Evolutionary conservation across 225 moss, liverwort and hornwort genomes (phyloP).

Genomic region (Polytrichum formosum): DNA sequence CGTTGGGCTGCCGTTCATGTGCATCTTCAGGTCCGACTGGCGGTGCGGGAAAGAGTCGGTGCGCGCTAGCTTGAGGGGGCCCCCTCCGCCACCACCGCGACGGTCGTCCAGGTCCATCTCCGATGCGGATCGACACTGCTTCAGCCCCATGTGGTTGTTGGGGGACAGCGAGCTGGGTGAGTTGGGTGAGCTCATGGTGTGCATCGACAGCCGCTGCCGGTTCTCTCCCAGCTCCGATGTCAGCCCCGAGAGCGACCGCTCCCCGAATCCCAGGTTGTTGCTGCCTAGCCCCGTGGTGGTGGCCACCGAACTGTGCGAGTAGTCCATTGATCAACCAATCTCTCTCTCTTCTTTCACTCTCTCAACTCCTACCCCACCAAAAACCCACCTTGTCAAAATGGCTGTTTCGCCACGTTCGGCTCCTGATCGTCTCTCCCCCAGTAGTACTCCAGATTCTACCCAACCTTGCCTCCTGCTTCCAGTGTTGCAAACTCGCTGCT

Average conservation of each 20-base stretch:
- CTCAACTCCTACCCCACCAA: no score
- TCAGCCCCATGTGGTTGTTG: slow-evolving; percentile 75
- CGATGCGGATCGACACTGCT: slow-evolving; percentile 81
- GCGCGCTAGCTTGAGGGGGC: slow-evolving; percentile 81
- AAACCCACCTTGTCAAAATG: slow-evolving; percentile 4
- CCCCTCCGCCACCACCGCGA: slow-evolving; percentile 55
- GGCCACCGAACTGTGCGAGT: slow-evolving; percentile 75
- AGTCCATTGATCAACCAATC: slow-evolving; percentile 64
- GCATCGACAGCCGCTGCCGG: slow-evolving; percentile 70
- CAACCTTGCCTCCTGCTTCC: not conserved
- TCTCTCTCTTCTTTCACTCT: not conserved
- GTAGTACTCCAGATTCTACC: slow-evolving; percentile 20
- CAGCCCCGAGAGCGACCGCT: slow-evolving; percentile 39
- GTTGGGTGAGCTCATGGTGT: slow-evolving; percentile 82
- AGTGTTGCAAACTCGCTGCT: not conserved
- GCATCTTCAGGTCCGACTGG: slow-evolving; percentile 93
- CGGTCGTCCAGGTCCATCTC: slow-evolving; percentile 82
- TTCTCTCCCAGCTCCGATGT: slow-evolving; percentile 47
- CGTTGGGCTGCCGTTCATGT: slow-evolving; percentile 94
- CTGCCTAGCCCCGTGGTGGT: slow-evolving; percentile 72
- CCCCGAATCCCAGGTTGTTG: slow-evolving; percentile 51
- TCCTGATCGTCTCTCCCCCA: slow-evolving; percentile 14
- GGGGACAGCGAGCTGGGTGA: slow-evolving; percentile 87
- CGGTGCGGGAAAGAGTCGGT: slow-evolving; percentile 87
- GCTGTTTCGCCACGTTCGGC: slow-evolving; percentile 9